phyloP scores from a whole-genome alignment of 805 yeast species.

The Phaffomyces antillensis region DNA sequence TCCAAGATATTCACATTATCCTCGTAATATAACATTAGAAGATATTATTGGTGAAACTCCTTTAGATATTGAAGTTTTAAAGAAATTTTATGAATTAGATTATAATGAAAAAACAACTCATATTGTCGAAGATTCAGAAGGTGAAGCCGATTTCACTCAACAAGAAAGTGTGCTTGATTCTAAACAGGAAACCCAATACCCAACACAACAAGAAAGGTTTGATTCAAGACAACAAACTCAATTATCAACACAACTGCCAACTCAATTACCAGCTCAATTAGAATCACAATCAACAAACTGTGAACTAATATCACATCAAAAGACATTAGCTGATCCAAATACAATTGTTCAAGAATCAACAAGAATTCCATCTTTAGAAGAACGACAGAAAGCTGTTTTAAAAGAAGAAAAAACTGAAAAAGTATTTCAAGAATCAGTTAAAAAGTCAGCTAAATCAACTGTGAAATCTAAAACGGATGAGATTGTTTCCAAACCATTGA shows the following conservation, averaged over 20 bases:
- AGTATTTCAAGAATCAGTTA: not conserved
- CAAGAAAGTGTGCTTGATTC: not conserved
- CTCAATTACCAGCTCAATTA: not conserved
- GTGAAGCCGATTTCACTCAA: conserved; percentile 1
- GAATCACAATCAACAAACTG: not conserved
- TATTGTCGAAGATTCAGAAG: conserved; percentile 20
- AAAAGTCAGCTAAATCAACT: conserved; percentile 2
- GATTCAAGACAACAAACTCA: not conserved
- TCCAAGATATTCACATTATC: conserved; percentile 43
- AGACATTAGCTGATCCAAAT: not conserved
- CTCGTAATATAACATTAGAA: conserved; percentile 33
- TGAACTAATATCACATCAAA: not conserved
- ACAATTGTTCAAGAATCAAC: not conserved
- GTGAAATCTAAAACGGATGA: not conserved
- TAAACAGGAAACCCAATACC: not conserved
- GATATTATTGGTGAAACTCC: conserved; percentile 47
- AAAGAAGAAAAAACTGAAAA: not conserved
- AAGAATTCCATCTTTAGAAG: conserved; percentile 9
- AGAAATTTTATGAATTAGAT: conserved; percentile 30
- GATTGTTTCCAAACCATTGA: conserved; percentile 3
- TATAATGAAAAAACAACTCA: conserved; percentile 13
- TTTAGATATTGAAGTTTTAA: conserved; percentile 35
- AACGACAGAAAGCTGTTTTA: not conserved
- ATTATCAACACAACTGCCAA: not conserved
- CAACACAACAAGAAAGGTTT: not conserved